Evolutionary conservation across 1,284 basidiomycete species (phyloP), one percentile per base, ranked within the genome.

Genomic region (Bjerkandera adusta): DNA sequence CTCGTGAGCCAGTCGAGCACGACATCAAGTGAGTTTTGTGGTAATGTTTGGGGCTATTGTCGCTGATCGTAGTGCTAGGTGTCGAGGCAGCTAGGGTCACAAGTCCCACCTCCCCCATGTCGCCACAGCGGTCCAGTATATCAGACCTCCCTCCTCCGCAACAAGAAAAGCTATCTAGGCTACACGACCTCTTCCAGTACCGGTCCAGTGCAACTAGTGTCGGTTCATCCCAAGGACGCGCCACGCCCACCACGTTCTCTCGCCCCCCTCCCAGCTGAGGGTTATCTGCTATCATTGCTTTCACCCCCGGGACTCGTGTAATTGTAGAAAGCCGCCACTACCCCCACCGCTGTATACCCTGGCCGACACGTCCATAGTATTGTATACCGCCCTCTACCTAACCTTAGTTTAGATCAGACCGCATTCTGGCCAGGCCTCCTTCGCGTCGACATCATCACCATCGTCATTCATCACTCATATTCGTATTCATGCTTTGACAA

Each of bases 151-250:
- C 53, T 57, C 67, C 37, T 36, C 60, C 47, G 43, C 68, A 67
- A 36, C 61, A 71, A 45, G 85, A 89, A 47, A 83, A 82, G 59
- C 62, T 90, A 36, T 83, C 85, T 36, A 70, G 83, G 55, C 62
- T 91, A 46, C 89, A 91, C 61, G 79, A 86, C 59, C 72, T 91
- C 52, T 91, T 91, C 67, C 85, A 88, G 54, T 91, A 91, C 65
- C 77, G 87, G 45, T 77, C 83, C 15, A 89, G 85, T 60, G 78
- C 78, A 30, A 60, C 73, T 38, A 85, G 83, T 61, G 79, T 76
- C 52, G 76, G 76, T 10, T 83, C 83, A 15, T 81, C 79, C 3
- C 75, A 75, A 27, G 72, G 68, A 26, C 62, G 63, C 24, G 49
- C 62, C 15, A 61, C 61, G 22, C 50, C 62, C 15, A 56, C 58